phyloP scores from a whole-genome alignment of 148 eudicot genomes.

The Spergularia marina region DNA sequence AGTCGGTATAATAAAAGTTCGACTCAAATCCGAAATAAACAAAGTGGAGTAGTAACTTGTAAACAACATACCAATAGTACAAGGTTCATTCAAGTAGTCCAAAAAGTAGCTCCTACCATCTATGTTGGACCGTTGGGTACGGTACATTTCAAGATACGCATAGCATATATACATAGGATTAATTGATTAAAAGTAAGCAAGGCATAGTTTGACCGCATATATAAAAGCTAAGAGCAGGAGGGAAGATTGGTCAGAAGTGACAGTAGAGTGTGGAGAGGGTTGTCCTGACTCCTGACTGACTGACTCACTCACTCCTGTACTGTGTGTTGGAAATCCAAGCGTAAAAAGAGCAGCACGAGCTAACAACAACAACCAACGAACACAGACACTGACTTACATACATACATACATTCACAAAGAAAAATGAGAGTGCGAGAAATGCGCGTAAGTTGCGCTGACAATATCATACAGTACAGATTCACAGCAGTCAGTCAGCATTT shows the following conservation, averaged over 20 bases:
- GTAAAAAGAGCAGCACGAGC: background rate
- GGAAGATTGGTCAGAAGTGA: background rate
- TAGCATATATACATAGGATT: too few species aligned
- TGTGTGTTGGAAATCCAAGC: constrained; percentile 12
- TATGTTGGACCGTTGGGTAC: background rate
- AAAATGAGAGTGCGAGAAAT: constrained; percentile 13
- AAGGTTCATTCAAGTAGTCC: too few species aligned
- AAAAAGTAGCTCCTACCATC: background rate
- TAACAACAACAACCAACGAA: background rate
- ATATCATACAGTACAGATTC: too few species aligned
- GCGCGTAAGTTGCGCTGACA: constrained; percentile 40
- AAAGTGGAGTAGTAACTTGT: too few species aligned
- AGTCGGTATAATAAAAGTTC: too few species aligned
- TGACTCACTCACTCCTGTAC: too few species aligned
- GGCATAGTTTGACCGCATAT: constrained; percentile 28
- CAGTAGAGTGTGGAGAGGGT: background rate
- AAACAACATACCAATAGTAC: too few species aligned
- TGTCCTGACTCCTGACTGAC: background rate
- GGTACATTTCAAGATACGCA: too few species aligned
- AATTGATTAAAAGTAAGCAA: too few species aligned
- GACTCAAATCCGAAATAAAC: too few species aligned
- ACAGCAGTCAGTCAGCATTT: too few species aligned
- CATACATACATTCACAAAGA: background rate
- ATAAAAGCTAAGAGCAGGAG: background rate
- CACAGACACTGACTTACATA: background rate